Percentiles rank a stretch among this genome's conserved stretches.
Conservation (phyloP, 495 filamentous ascomycete species). For the Friedmanniomyces simplex region DNA sequence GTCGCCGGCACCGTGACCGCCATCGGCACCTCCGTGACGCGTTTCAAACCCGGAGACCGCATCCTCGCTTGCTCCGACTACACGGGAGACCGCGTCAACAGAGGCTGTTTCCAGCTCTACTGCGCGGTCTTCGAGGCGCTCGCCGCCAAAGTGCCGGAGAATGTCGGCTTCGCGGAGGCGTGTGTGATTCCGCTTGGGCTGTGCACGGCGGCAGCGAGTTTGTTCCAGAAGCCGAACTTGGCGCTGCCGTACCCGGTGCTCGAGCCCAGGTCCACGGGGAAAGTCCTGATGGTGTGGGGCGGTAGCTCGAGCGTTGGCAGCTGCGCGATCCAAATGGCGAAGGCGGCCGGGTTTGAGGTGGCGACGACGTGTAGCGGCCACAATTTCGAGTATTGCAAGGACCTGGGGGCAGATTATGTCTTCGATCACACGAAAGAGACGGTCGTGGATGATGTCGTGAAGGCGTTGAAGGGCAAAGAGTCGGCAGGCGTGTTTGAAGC, state of each 20-base stretch:
- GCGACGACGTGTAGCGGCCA: conserved; percentile 14
- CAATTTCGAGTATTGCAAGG: conserved; percentile 20
- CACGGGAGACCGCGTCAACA: neutral
- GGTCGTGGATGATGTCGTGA: conserved; percentile 19
- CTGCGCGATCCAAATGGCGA: conserved; percentile 23
- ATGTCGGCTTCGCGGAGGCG: conserved; percentile 11
- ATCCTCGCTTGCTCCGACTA: conserved; percentile 25
- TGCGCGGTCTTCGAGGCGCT: neutral
- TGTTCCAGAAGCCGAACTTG: conserved; percentile 17
- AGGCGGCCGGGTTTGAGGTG: conserved; percentile 23
- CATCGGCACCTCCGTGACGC: conserved; percentile 36
- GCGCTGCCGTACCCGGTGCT: conserved; percentile 15
- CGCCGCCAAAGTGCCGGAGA: conserved; percentile 11
- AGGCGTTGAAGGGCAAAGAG: conserved; percentile 15
- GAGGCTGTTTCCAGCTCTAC: conserved; percentile 23
- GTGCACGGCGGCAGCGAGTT: conserved; percentile 17
- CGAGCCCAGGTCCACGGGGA: neutral
- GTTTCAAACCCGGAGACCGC: conserved; percentile 40
- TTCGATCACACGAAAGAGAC: conserved; percentile 19
- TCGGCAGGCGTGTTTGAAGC: conserved; percentile 16
- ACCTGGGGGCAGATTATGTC: conserved; percentile 13
- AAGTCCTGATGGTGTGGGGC: conserved; percentile 24
- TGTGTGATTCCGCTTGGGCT: conserved; percentile 20
- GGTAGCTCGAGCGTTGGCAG: conserved; percentile 23
- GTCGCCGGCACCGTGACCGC: conserved; percentile 42